A percentile compares a stretch with the other conserved stretches of the same genome.
phyloP scores from a whole-genome alignment of 192 early-diverging fungal genomes.

The Oehlia diaphana region DNA sequence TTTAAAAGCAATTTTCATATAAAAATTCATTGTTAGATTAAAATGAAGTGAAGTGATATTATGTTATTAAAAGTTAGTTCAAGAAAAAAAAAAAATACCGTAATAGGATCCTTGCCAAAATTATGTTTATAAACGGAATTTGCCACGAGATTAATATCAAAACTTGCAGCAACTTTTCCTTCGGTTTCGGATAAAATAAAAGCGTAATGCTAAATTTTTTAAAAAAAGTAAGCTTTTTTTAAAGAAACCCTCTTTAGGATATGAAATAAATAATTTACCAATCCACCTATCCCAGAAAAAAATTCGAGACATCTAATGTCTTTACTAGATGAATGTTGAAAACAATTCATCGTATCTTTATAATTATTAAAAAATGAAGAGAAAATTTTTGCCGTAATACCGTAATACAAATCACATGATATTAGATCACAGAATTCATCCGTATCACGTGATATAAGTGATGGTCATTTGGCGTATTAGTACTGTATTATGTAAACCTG shows the following conservation, averaged over 20 bases:
- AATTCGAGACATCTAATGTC: constrained; percentile 14
- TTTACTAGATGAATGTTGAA: too few species aligned
- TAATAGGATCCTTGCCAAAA: constrained; percentile 48
- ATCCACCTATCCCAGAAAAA: constrained; percentile 18
- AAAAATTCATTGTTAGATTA: background rate
- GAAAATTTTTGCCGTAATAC: too few species aligned
- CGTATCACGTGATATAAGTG: too few species aligned
- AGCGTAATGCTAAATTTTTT: constrained; percentile 61
- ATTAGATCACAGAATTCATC: too few species aligned
- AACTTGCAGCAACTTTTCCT: constrained; percentile 70
- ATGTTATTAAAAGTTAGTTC: too few species aligned
- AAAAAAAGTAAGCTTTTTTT: background rate
- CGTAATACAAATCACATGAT: too few species aligned
- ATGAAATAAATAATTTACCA: background rate
- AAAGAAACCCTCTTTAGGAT: too few species aligned
- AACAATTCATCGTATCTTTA: too few species aligned
- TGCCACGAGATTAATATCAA: constrained; percentile 89
- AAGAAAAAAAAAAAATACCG: constrained; percentile 27
- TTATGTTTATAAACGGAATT: constrained; percentile 73
- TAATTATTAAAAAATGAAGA: too few species aligned
- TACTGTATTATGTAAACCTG: too few species aligned
- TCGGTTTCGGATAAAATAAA: constrained; percentile 61
- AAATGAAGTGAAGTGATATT: background rate
- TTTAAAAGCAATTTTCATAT: constrained; percentile 7
- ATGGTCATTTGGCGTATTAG: too few species aligned